Conservation (phyloP, 139 green algal genomes). For the Gonium pectorale region DNA sequence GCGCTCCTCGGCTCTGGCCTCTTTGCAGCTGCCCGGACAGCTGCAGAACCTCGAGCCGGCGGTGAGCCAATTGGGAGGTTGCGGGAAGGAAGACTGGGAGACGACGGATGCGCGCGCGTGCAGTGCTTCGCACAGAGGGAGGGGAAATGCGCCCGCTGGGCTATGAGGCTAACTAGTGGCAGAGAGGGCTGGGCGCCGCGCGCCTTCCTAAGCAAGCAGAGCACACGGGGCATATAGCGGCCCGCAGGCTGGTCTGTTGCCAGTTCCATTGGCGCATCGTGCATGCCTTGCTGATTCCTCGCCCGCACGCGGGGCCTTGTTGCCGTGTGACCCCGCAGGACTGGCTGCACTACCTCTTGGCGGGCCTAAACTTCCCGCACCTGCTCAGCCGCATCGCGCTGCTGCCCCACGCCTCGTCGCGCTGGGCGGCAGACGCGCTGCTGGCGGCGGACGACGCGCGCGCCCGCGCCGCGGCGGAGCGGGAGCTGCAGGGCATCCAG, state of each 20-base stretch:
- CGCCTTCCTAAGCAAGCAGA: too few species aligned
- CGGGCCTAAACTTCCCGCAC: slow-evolving; percentile 54
- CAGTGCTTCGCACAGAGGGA: too few species aligned
- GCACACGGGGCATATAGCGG: too few species aligned
- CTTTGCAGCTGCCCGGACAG: slow-evolving; percentile 47
- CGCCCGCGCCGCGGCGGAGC: slow-evolving; percentile 61
- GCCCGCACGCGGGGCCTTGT: too few species aligned
- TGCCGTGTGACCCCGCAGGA: slow-evolving; percentile 46
- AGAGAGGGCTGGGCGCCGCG: too few species aligned
- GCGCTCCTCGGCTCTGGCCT: slow-evolving; percentile 5
- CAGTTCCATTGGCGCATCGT: too few species aligned
- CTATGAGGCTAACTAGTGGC: too few species aligned
- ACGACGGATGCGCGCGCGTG: too few species aligned
- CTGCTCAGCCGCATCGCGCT: slow-evolving; percentile 57
- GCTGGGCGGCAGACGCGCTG: slow-evolving; percentile 56
- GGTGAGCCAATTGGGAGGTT: neutral
- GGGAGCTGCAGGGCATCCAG: slow-evolving; percentile 20
- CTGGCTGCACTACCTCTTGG: slow-evolving; percentile 70
- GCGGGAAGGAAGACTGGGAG: too few species aligned
- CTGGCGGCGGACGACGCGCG: slow-evolving; percentile 63
- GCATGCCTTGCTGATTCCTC: too few species aligned
- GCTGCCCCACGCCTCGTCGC: slow-evolving; percentile 41
- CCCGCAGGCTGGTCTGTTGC: too few species aligned
- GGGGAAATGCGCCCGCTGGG: too few species aligned
- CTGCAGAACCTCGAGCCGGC: slow-evolving; percentile 51